Evolutionary conservation across 1,284 basidiomycete genomes (phyloP).

Genomic region (Erythrobasidium hasegawianum): DNA sequence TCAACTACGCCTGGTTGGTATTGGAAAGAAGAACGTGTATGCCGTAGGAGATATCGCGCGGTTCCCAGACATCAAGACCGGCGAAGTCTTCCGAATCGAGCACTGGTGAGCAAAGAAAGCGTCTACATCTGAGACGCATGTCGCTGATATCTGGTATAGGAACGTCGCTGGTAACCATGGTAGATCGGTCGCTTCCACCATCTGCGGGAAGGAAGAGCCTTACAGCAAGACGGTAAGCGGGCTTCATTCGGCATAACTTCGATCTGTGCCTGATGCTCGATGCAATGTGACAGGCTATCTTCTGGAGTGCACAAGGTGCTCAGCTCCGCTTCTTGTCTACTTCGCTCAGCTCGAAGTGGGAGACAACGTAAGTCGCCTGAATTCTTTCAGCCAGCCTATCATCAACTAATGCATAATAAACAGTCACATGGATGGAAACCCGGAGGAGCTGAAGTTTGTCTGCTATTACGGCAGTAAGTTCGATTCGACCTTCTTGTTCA

Average conservation of each 20-base stretch:
- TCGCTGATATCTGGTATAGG: too few relatives aligned
- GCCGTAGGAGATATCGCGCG: slow-evolving; percentile 86
- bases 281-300: slow-evolving; percentile 78
- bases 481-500: slow-evolving; percentile 59
- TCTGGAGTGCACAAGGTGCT: slow-evolving; percentile 73
- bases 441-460: slow-evolving; percentile 78
- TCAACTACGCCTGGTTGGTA: slow-evolving; percentile 64
- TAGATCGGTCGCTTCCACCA: slow-evolving; percentile 71
- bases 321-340: slow-evolving; percentile 77
- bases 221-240: slow-evolving; percentile 62
- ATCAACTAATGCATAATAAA: too few relatives aligned
- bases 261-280: too few relatives aligned
- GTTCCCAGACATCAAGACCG: slow-evolving; percentile 46
- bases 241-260: too few relatives aligned
- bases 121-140: too few relatives aligned
- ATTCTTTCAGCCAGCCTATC: too few relatives aligned
- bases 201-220: slow-evolving; percentile 58
- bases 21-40: slow-evolving; percentile 59
- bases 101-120: slow-evolving; percentile 92
- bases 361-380: too few relatives aligned
- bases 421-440: slow-evolving; percentile 70
- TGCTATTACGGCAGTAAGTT: slow-evolving; percentile 68
- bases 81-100: slow-evolving; percentile 65
- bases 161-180: slow-evolving; percentile 62
- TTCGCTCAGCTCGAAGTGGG: slow-evolving; percentile 55